Evolutionary conservation across 1,284 basidiomycete species (phyloP), one percentile per base, ranked within the genome.

Genomic region (Farysia itapuensis): DNA sequence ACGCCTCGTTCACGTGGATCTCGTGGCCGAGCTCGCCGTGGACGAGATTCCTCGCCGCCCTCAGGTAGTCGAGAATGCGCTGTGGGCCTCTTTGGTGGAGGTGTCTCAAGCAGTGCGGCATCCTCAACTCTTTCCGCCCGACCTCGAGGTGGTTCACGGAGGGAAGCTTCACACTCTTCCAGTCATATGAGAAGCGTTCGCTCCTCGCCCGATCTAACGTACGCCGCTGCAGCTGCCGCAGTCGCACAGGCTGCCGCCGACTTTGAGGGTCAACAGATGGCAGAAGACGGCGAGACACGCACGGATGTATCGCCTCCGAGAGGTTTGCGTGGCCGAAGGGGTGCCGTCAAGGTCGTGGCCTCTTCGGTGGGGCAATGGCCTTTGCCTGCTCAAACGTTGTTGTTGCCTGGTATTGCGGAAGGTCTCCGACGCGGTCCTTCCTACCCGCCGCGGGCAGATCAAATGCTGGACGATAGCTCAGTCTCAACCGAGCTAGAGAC

Each of bases 61-160:
- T 42, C 52, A 13, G 51, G 57, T 15, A 50, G 18, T 0, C 59
- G 67, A 6, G 67, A 71, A 23, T 63, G 58, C 21, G 68, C 68
- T 12, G 50, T 71, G 4, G 68, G 68, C 4, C 38, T 71, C 12
- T 71, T 67, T 15, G 58, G 58, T 9, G 58, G 58, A 1, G 58
- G 58, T 3, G 28, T 35, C 7, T 47, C 34, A 2, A 19, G 37
- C 9, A 19, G 31, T 4, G 35, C 48, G 6, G 5, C 34, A 5
- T 32, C 43, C 2, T 1, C 5, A 6, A 32, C 29, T 28, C 26
- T 28, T 11, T 11, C 9, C 26, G 26, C 26, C 9, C 18, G 11
- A 14, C 8, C 11, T 33, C 11, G 31, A 9, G 11, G 31, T 8
- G 31, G 16, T 16, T 11, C 11, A 9, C 9, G 31, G 18, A 33